A percentile compares a stretch with the other conserved stretches of the same genome.
These are phyloP conservation scores for Gnaphalium uliginosum DNA, from an alignment of 129 eudicot genomes.

Conservation along the genomic window DNA sequence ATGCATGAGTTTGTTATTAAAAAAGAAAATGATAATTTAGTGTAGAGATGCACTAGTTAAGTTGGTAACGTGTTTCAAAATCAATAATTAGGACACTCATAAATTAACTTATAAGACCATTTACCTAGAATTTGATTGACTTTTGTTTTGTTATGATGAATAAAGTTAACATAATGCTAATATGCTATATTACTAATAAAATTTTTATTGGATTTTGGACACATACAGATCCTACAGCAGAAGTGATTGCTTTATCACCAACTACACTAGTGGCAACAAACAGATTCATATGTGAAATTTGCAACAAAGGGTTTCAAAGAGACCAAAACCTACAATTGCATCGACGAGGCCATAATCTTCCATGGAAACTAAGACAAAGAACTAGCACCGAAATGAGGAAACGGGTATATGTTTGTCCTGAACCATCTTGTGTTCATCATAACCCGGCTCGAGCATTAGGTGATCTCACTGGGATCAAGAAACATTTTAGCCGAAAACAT, in stretches of 20 bases:
- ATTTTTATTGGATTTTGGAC: not conserved
- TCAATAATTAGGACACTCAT: too few relatives aligned
- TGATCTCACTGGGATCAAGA: constrained; percentile 80
- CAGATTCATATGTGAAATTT: constrained; percentile 79
- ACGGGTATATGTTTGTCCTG: constrained; percentile 76
- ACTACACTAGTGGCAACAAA: constrained; percentile 83
- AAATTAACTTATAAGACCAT: too few relatives aligned
- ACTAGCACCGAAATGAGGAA: constrained; percentile 56
- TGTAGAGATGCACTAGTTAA: too few relatives aligned
- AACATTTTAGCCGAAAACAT: constrained; percentile 78
- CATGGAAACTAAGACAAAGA: constrained; percentile 78
- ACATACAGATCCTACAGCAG: constrained; percentile 68
- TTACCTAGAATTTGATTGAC: too few relatives aligned
- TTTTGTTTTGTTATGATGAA: not conserved
- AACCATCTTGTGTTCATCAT: constrained; percentile 73
- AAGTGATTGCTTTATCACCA: constrained; percentile 80
- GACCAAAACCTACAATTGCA: constrained; percentile 85
- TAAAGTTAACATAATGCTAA: not conserved
- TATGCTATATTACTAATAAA: not conserved
- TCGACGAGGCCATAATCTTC: constrained; percentile 80
- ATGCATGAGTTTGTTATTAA: too few relatives aligned
- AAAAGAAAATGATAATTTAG: too few relatives aligned
- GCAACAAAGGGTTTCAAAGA: constrained; percentile 84
- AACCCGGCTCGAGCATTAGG: constrained; percentile 75
- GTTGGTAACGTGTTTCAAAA: too few relatives aligned